Percentiles rank a stretch among this genome's conserved stretches.
Evolutionary conservation across 2,329 filamentous ascomycete genomes (phyloP).

Genomic region (Hypoxylon sp.): DNA sequence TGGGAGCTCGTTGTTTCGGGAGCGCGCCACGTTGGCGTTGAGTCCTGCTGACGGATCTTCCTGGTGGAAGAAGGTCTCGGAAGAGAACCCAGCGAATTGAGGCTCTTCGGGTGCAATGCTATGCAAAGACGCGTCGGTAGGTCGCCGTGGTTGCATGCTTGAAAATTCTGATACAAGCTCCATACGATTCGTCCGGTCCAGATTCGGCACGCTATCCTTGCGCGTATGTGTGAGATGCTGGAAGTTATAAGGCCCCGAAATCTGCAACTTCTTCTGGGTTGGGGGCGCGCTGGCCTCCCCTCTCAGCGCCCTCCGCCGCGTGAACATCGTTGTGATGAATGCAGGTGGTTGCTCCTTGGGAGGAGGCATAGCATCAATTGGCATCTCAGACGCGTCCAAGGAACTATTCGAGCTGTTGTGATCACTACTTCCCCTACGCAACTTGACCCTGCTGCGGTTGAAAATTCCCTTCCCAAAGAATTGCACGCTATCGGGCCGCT

Average conservation of each 20-base stretch:
- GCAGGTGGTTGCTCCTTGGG: conserved; percentile 61
- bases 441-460: conserved; percentile 66
- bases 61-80: conserved; percentile 56
- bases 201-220: conserved; percentile 62
- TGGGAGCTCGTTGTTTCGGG: conserved; percentile 46
- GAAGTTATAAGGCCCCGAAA: conserved; percentile 77
- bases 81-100: conserved; percentile 65
- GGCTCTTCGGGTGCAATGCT: conserved; percentile 60
- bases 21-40: conserved; percentile 39
- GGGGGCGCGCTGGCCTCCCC: conserved; percentile 50
- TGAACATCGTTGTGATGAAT: conserved; percentile 67
- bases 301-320: conserved; percentile 62
- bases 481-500: conserved; percentile 72
- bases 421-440: conserved; percentile 67
- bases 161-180: conserved; percentile 63
- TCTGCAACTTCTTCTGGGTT: conserved; percentile 63
- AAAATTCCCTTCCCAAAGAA: conserved; percentile 73
- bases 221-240: conserved; percentile 74
- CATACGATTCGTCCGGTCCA: conserved; percentile 59
- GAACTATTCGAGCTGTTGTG: conserved; percentile 65
- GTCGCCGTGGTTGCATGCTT: conserved; percentile 57
- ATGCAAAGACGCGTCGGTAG: conserved; percentile 55
- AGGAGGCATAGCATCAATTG: conserved; percentile 54
- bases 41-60: conserved; percentile 46
- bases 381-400: conserved; percentile 62